A percentile compares a stretch with the other conserved stretches of the same genome.
Evolutionary conservation across 2,329 filamentous ascomycete species (phyloP).

Genomic region (Talaromyces sp.): DNA sequence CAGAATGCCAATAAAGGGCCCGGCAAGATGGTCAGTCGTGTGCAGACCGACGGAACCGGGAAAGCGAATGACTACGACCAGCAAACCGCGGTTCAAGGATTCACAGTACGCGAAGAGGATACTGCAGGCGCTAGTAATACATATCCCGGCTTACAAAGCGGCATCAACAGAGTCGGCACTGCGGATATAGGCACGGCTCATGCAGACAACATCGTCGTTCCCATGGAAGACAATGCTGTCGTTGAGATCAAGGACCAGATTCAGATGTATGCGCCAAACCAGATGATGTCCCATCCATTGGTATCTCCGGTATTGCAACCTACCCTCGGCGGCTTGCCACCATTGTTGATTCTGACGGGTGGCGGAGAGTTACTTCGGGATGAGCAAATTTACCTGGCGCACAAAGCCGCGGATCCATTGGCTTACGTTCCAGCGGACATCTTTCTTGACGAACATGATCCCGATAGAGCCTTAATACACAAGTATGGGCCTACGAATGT

Average conservation of each 20-base stretch:
- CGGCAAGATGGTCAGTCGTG: background rate
- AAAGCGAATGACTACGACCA: conserved; percentile 15
- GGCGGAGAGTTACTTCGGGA: conserved; percentile 87
- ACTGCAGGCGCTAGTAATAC: conserved; percentile 21
- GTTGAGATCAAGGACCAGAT: conserved; percentile 86
- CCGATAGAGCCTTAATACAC: conserved; percentile 53
- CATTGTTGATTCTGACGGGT: conserved; percentile 80
- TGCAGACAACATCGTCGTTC: conserved; percentile 58
- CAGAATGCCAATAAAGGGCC: conserved; percentile 35
- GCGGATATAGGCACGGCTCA: conserved; percentile 22
- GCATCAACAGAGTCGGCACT: conserved; percentile 23
- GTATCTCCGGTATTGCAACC: conserved; percentile 88
- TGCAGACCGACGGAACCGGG: conserved; percentile 20
- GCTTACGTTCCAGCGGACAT: conserved; percentile 69
- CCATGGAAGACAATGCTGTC: conserved; percentile 64
- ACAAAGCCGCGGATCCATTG: conserved; percentile 84
- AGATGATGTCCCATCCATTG: conserved; percentile 78
- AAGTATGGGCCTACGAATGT: conserved; percentile 83
- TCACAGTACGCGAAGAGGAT: conserved; percentile 16
- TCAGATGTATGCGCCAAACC: conserved; percentile 82
- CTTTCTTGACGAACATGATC: conserved; percentile 63
- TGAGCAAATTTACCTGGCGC: conserved; percentile 91
- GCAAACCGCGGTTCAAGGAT: conserved; percentile 22
- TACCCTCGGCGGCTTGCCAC: conserved; percentile 84
- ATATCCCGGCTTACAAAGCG: conserved; percentile 28